These are phyloP conservation scores for Suhomyces xylopsoci DNA, from an alignment of 805 yeast genomes.

Conservation along the genomic window DNA sequence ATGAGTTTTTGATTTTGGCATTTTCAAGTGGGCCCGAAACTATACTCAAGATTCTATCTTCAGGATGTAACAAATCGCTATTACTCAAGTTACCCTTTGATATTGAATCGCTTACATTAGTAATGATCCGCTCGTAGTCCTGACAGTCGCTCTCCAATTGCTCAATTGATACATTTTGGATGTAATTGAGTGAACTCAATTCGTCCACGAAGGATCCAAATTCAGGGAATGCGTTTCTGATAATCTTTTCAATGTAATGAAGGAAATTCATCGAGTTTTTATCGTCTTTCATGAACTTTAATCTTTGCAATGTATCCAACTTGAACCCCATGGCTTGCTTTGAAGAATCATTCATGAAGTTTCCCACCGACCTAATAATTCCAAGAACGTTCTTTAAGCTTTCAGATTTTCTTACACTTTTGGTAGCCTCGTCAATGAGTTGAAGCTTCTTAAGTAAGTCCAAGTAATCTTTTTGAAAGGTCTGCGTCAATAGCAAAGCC, in stretches of 20 bases:
- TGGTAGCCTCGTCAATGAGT: slow-evolving; percentile 69
- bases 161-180: slow-evolving; percentile 77
- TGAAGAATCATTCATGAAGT: slow-evolving; percentile 90
- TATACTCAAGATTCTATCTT: slow-evolving; percentile 63
- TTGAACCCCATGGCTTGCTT: slow-evolving; percentile 94
- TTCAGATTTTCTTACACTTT: slow-evolving; percentile 60
- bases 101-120: slow-evolving; percentile 69
- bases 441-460: slow-evolving; percentile 68
- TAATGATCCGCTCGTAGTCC: slow-evolving; percentile 56
- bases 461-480: slow-evolving; percentile 74
- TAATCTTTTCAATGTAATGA: slow-evolving; percentile 86
- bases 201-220: slow-evolving; percentile 74
- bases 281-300: slow-evolving; percentile 87
- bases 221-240: slow-evolving; percentile 83
- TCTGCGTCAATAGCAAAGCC: slow-evolving; percentile 66
- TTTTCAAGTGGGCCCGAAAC: slow-evolving; percentile 67
- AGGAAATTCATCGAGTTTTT: slow-evolving; percentile 83
- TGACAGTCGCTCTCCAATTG: slow-evolving; percentile 73
- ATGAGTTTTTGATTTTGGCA: slow-evolving; percentile 67
- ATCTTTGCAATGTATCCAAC: slow-evolving; percentile 81
- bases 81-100: slow-evolving; percentile 85
- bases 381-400: slow-evolving; percentile 72
- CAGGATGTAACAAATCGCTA: slow-evolving; percentile 74
- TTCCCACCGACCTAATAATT: slow-evolving; percentile 87
- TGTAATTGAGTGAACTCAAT: slow-evolving; percentile 51